These are phyloP conservation scores for Leishmania mexicana DNA, from an alignment of 208 protist species.

Conservation along the genomic window DNA sequence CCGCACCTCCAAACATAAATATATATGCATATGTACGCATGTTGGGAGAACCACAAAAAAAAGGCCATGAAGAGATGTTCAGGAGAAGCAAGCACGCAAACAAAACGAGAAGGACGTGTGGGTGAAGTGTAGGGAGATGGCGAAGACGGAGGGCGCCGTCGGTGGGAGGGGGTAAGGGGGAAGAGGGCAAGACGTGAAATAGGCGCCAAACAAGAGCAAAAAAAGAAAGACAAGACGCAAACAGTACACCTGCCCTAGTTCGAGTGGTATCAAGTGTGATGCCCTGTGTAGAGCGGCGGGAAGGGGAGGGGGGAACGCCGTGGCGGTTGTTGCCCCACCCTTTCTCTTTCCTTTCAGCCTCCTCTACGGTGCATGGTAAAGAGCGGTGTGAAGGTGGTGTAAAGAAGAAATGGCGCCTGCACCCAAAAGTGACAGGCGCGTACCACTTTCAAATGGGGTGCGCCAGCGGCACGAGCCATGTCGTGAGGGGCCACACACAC, in stretches of 20 bases:
- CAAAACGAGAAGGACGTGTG: neutral
- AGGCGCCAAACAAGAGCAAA: neutral
- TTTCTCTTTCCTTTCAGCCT: neutral
- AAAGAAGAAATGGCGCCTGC: neutral
- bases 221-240: neutral
- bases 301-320: neutral
- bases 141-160: too few species aligned
- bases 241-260: neutral
- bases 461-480: neutral
- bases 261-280: neutral
- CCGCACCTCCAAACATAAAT: too few species aligned
- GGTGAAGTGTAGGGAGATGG: neutral
- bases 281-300: neutral
- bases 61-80: too few species aligned
- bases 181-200: neutral
- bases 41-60: too few species aligned
- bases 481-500: neutral
- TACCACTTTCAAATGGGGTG: too few species aligned
- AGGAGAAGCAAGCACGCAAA: too few species aligned
- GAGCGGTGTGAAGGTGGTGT: neutral
- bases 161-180: too few species aligned
- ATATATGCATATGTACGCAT: too few species aligned
- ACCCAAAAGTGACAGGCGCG: too few species aligned
- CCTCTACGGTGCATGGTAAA: neutral
- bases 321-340: neutral